Evolutionary conservation across 306 rosid genomes (phyloP).

Genomic region (Mimosa bimucronata): DNA sequence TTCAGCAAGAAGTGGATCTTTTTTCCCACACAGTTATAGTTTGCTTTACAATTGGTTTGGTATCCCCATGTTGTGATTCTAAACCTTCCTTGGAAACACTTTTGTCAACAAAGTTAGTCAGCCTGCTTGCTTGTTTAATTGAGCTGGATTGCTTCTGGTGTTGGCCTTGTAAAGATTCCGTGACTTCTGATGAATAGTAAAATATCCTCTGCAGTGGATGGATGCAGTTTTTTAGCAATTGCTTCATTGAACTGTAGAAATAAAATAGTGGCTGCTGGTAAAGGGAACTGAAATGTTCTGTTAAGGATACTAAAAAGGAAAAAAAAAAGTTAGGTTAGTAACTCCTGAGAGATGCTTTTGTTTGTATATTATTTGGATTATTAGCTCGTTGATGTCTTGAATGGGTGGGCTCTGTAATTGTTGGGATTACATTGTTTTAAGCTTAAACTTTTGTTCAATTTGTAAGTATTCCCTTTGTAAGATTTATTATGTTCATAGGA

Average conservation of each 20-base stretch:
- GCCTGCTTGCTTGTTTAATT: constrained; percentile 7
- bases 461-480: neutral
- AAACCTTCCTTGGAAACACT: constrained; percentile 10
- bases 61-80: neutral
- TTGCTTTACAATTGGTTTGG: neutral
- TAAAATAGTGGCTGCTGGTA: neutral
- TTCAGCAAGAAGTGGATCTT: neutral
- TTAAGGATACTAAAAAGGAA: neutral
- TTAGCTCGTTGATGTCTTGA: neutral
- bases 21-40: neutral
- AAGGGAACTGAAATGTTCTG: constrained; percentile 11
- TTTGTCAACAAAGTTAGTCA: constrained; percentile 9
- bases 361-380: constrained; percentile 5
- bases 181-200: neutral
- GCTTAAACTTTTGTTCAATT: neutral
- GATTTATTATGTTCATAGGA: neutral
- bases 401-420: neutral
- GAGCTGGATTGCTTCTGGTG: neutral
- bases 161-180: constrained; percentile 13
- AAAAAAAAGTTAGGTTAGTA: neutral
- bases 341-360: neutral
- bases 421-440: neutral
- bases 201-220: neutral
- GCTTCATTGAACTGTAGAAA: neutral
- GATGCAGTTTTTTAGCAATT: constrained; percentile 6